These are phyloP conservation scores for Polychaeton citri DNA, from an alignment of 2,329 filamentous ascomycete genomes.

Conservation along the genomic window DNA sequence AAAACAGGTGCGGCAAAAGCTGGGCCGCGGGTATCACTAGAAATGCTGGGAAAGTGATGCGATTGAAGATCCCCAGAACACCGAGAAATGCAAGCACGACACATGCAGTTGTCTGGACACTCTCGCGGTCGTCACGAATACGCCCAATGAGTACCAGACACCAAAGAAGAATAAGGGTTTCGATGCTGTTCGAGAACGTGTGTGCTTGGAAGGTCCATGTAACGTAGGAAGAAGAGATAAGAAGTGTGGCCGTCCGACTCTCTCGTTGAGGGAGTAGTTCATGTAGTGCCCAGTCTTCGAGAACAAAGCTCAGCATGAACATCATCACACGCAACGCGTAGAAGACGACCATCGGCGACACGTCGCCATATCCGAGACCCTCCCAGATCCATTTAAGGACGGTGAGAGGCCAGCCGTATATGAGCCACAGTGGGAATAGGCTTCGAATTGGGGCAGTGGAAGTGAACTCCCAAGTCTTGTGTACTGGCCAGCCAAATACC, in stretches of 20 bases:
- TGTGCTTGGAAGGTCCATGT: conserved; percentile 98
- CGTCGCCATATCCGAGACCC: conserved; percentile 65
- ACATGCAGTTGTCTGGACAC: conserved; percentile 62
- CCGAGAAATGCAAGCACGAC: conserved; percentile 65
- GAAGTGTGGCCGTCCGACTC: conserved; percentile 60
- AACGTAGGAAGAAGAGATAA: conserved; percentile 92
- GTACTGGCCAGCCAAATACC: conserved; percentile 83
- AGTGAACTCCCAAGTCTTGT: conserved; percentile 92
- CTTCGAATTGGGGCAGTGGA: conserved; percentile 79
- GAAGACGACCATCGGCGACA: conserved; percentile 76
- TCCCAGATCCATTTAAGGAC: conserved; percentile 86
- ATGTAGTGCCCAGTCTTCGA: conserved; percentile 95
- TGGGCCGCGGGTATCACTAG: conserved; percentile 70
- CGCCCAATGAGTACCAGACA: conserved; percentile 81
- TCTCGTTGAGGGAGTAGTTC: conserved; percentile 68
- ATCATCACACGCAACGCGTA: conserved; percentile 80
- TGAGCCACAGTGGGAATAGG: conserved; percentile 89
- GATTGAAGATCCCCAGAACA: conserved; percentile 84
- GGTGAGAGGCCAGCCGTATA: conserved; percentile 89
- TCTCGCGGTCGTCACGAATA: conserved; percentile 67
- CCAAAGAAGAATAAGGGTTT: conserved; percentile 88
- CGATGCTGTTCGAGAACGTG: conserved; percentile 94
- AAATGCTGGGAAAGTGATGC: conserved; percentile 94
- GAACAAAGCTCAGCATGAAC: conserved; percentile 88
- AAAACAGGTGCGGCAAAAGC: conserved; percentile 71